phyloP scores from a whole-genome alignment of 2,329 filamentous ascomycete species.

The Cadophora luteo-olivacea region DNA sequence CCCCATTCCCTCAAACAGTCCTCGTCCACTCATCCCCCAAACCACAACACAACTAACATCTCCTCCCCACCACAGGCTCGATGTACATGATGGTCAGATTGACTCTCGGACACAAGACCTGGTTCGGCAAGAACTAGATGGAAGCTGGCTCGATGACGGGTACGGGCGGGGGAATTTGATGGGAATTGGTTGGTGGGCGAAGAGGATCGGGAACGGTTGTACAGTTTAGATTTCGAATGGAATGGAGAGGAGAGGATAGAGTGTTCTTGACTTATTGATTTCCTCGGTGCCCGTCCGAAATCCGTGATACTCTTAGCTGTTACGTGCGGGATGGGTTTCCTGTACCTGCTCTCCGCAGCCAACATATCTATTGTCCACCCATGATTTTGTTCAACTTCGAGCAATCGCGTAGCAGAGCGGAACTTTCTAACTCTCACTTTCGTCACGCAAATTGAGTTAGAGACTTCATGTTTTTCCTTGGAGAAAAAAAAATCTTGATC shows the following conservation, averaged over 20 bases:
- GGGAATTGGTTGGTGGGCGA: neutral
- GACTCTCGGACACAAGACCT: constrained; percentile 80
- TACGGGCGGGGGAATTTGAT: constrained; percentile 1
- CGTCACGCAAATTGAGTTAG: no score
- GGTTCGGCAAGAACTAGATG: constrained; percentile 61
- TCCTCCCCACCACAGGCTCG: constrained; percentile 43
- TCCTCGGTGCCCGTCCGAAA: no score
- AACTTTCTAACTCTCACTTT: no score
- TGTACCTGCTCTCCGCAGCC: no score
- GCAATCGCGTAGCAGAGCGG: no score
- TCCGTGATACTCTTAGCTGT: no score
- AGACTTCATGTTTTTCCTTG: no score
- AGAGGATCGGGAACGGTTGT: constrained; percentile 15
- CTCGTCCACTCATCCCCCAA: neutral
- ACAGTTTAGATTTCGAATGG: constrained; percentile 18
- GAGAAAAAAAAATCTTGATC: no score
- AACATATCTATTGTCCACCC: no score
- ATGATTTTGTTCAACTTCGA: no score
- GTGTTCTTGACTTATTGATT: no score
- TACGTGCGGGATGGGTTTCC: no score
- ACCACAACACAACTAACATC: constrained; percentile 4
- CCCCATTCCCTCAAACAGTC: neutral
- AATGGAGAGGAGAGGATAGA: constrained; percentile 21
- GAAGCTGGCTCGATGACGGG: neutral
- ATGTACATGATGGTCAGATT: constrained; percentile 79